Percentiles rank a stretch among this genome's conserved stretches.
Conservation (phyloP, 768 basidiomycete species). For the Antrodiella citrinella region DNA sequence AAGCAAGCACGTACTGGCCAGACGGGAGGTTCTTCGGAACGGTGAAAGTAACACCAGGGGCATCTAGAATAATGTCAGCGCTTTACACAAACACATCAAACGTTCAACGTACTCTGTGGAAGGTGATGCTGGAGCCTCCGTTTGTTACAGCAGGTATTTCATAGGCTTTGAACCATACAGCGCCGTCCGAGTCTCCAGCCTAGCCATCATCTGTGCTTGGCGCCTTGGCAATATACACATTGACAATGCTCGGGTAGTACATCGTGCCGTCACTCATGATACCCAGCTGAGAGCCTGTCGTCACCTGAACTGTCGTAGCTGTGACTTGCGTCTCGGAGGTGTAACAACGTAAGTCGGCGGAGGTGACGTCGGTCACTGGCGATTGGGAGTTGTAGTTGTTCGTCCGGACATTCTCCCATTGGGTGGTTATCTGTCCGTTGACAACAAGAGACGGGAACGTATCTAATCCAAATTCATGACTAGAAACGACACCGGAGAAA, state of each 20-base stretch:
- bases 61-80: not conserved
- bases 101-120: constrained; percentile 32
- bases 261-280: constrained; percentile 34
- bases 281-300: constrained; percentile 37
- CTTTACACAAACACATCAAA: too few relatives aligned
- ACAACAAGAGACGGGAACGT: constrained; percentile 25
- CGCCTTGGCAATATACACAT: constrained; percentile 38
- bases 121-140: constrained; percentile 37
- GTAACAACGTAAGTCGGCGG: constrained; percentile 5
- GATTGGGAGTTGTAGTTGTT: constrained; percentile 14
- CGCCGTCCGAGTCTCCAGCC: constrained; percentile 33
- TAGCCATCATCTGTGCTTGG: constrained; percentile 29
- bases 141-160: constrained; percentile 38
- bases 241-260: constrained; percentile 39
- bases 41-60: constrained; percentile 5
- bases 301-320: constrained; percentile 30
- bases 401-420: constrained; percentile 25
- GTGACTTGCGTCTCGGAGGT: constrained; percentile 27
- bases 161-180: constrained; percentile 45
- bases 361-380: constrained; percentile 4
- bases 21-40: constrained; percentile 33
- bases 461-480: constrained; percentile 11
- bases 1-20: constrained; percentile 28
- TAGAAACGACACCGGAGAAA: not conserved
- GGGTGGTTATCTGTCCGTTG: constrained; percentile 12